Conservation (phyloP, 176 grass and related monocot species). For the Musa itinerans region DNA sequence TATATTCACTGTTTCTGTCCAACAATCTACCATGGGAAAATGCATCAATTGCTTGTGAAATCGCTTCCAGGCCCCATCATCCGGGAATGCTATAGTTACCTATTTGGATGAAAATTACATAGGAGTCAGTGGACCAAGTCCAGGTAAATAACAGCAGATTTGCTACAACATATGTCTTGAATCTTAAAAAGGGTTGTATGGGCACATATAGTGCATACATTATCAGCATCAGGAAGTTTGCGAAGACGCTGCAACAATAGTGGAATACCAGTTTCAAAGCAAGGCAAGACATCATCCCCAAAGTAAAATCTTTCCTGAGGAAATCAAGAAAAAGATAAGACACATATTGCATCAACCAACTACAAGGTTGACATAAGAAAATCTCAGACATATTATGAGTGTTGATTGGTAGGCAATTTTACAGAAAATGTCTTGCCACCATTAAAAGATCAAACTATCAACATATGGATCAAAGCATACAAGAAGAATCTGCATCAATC, state of each 20-base stretch:
- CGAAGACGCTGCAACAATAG: conserved; percentile 63
- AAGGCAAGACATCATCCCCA: conserved; percentile 84
- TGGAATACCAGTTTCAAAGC: conserved; percentile 95
- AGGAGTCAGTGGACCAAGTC: neutral
- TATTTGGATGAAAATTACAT: conserved; percentile 13
- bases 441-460: neutral
- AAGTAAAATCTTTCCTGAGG: conserved; percentile 94
- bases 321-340: neutral
- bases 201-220: conserved; percentile 36
- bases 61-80: conserved; percentile 89
- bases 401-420: neutral
- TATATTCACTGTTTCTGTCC: neutral
- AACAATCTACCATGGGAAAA: conserved; percentile 78
- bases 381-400: no score
- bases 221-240: conserved; percentile 80
- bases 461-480: neutral
- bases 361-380: no score
- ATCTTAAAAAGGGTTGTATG: neutral
- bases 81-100: conserved; percentile 97
- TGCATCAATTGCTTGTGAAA: conserved; percentile 97
- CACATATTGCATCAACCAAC: neutral
- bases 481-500: neutral
- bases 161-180: conserved; percentile 47
- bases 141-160: conserved; percentile 27
- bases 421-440: neutral